Evolutionary conservation across 495 filamentous ascomycete species (phyloP).

Genomic region (Penicillium salamii): DNA sequence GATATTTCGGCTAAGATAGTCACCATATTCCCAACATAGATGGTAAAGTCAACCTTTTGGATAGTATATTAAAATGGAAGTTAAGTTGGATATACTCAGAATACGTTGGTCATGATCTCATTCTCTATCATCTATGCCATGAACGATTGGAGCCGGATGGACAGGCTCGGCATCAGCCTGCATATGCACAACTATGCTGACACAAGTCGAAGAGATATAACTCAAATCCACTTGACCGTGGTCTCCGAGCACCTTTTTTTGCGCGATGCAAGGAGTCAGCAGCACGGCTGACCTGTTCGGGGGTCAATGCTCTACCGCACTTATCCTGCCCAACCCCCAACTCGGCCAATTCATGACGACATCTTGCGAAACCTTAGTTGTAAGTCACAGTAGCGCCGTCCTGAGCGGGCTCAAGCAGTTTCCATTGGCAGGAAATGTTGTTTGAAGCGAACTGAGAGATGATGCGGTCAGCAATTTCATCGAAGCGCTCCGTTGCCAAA

Average conservation of each 20-base stretch:
- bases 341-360: constrained; percentile 1
- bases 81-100: too few species aligned
- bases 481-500: constrained; percentile 83
- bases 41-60: too few species aligned
- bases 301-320: background rate
- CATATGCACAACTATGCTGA: background rate
- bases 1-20: too few species aligned
- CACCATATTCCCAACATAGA: too few species aligned
- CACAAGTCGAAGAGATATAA: background rate
- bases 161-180: background rate
- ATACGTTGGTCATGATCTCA: constrained; percentile 20
- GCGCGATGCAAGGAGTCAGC: constrained; percentile 3
- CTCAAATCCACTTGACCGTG: background rate
- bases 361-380: constrained; percentile 16
- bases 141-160: background rate
- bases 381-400: constrained; percentile 66
- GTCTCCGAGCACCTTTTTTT: background rate
- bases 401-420: constrained; percentile 81
- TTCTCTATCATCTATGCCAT: constrained; percentile 15
- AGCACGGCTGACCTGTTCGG: background rate
- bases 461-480: constrained; percentile 75
- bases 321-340: background rate
- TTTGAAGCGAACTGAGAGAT: constrained; percentile 63
- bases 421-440: constrained; percentile 79
- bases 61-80: too few species aligned